Base-by-base conservation (phyloP, 108 stramenopile genomes). In the Cylindrotheca fusiformis region DNA sequence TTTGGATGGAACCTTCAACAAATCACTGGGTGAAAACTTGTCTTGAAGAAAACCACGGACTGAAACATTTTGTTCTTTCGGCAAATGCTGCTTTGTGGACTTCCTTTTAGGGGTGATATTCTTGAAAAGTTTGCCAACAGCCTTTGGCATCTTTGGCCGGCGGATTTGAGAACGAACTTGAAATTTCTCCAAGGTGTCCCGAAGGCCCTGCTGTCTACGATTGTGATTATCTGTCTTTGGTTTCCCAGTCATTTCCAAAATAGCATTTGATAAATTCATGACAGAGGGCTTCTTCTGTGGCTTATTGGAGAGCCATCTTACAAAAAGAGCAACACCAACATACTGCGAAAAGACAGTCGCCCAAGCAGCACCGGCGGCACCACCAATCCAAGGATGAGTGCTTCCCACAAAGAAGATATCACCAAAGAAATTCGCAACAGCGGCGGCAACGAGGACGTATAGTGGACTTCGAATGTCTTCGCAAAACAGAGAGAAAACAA, bases 351-450 rank as follows among this genome's bases (percentile, higher is more conserved):
- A 78, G 21, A 86, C 83, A 2, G 93, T 94, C 1, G 93, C 93
- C 93, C 93, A 94, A n/a, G 93, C 89, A 8, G 93, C 93, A 24
- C 93, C 93, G 0, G 88, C 85, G 0, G 87, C 82, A 10, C 93
- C 93, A 21, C 90, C 87, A 51, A 92, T 72, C 70, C 72, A 76
- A 0, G 72, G 60, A 62, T 84, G 65, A 1, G 55, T 49, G 24
- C 61, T 58, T 3, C 85, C 75, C 1, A 93, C 91, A 57, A 94
- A 77, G 2, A 81, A 26, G 28, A 76, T 61, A 68, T 94, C 93
- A 6, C 87, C 87, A 10, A 82, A 67, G 56, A 87, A 83, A 57
- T 94, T 94, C 51, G 90, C 82, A 1, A 86, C 45, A 2, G 93
- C 93, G 1, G 93, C 93, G 1, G 87, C 86, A 32, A 75, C 58